Conservation (phyloP, 2,329 filamentous ascomycete species). For the Cyanodermella asteris region DNA sequence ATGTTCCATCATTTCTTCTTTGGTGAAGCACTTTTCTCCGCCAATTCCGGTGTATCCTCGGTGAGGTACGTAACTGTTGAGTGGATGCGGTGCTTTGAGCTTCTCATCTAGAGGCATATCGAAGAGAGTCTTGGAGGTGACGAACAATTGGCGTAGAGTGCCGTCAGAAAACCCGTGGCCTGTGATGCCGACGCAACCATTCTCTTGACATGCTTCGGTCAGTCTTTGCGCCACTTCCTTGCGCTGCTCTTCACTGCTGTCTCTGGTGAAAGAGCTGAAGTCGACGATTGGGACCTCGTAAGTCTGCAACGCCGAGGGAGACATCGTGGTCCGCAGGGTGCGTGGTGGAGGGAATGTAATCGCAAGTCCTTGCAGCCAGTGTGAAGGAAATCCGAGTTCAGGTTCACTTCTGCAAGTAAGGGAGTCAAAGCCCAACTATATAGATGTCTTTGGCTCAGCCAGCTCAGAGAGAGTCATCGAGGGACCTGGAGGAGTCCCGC, state of each 20-base stretch:
- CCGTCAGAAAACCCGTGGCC: conserved; percentile 23
- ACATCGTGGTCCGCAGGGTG: too few species aligned
- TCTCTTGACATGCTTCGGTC: conserved; percentile 12
- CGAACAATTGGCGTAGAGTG: conserved; percentile 22
- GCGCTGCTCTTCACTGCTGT: conserved; percentile 1
- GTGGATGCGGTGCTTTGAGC: conserved; percentile 27
- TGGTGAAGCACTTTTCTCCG: conserved; percentile 31
- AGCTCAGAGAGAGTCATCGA: too few species aligned
- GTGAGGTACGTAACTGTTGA: conserved; percentile 26
- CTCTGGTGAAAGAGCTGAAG: conserved; percentile 3
- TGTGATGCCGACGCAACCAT: conserved; percentile 23
- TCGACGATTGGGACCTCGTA: conserved; percentile 7
- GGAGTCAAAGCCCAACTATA: too few species aligned
- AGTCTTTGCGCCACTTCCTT: conserved; percentile 11
- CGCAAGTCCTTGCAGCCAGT: too few species aligned
- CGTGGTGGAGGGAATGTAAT: too few species aligned
- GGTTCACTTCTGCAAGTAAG: too few species aligned
- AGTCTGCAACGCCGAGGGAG: too few species aligned
- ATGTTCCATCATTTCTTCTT: too few species aligned
- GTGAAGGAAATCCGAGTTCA: too few species aligned
- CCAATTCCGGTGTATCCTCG: conserved; percentile 35
- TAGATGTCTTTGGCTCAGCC: too few species aligned
- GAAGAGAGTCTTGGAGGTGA: conserved; percentile 22
- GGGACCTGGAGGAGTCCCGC: too few species aligned
- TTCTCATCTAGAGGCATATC: conserved; percentile 23